These are phyloP conservation scores for Flaveria sonorensis DNA, from an alignment of 129 eudicot species.

Conservation along the genomic window DNA sequence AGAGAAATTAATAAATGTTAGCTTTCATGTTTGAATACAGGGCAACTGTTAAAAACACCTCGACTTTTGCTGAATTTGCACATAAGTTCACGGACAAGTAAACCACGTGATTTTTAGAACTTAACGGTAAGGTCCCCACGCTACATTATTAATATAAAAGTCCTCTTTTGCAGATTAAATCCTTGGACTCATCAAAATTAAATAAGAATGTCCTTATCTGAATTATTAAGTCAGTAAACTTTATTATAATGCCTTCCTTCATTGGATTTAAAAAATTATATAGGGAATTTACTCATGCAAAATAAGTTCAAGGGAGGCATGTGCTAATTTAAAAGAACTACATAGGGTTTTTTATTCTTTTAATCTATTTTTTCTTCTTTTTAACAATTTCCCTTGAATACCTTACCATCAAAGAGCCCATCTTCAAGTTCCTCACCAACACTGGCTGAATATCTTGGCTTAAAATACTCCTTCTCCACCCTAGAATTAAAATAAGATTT, in stretches of 20 bases:
- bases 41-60: not conserved
- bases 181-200: not conserved
- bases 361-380: not conserved
- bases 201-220: not conserved
- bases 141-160: not conserved
- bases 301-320: not conserved
- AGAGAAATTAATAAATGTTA: not conserved
- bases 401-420: slow-evolving; percentile 95
- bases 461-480: slow-evolving; percentile 91
- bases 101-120: not conserved
- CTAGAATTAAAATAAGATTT: slow-evolving; percentile 56
- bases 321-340: not conserved
- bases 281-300: slow-evolving; percentile 1
- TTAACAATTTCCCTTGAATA: not conserved
- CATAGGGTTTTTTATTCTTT: not conserved
- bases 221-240: not conserved
- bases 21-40: not conserved
- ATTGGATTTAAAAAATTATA: not conserved
- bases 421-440: slow-evolving; percentile 92
- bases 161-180: not conserved
- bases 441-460: slow-evolving; percentile 84
- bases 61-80: not conserved
- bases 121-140: not conserved
- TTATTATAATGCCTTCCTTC: not conserved
- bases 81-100: not conserved